Conservation (phyloP, 2,329 filamentous ascomycete genomes). For the Elsinoe batatas region DNA sequence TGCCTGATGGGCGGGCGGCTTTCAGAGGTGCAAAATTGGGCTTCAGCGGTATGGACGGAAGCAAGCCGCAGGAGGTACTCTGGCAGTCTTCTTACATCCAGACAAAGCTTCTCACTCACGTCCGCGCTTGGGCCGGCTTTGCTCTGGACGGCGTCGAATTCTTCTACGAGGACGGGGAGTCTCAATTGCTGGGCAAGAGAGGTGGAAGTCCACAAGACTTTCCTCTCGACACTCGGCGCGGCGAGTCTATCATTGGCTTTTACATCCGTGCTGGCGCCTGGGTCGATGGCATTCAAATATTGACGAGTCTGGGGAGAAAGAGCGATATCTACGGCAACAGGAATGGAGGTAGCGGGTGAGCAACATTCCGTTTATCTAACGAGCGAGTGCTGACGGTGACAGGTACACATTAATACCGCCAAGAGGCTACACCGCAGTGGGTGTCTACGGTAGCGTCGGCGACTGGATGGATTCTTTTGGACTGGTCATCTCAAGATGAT, state of each 20-base stretch:
- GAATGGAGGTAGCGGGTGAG: conserved; percentile 71
- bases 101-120: conserved; percentile 62
- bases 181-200: conserved; percentile 75
- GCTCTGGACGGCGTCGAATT: conserved; percentile 85
- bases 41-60: conserved; percentile 59
- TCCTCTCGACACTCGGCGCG: conserved; percentile 69
- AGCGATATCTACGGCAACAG: conserved; percentile 78
- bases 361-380: conserved; percentile 24
- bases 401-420: conserved; percentile 86
- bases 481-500: conserved; percentile 63
- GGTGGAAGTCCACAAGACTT: conserved; percentile 65
- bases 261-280: conserved; percentile 67
- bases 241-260: conserved; percentile 83
- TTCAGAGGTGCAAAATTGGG: conserved; percentile 70
- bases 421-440: conserved; percentile 77
- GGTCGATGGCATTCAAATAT: conserved; percentile 80
- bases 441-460: conserved; percentile 72
- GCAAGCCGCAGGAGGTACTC: conserved; percentile 60
- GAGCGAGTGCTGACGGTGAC: not conserved
- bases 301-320: conserved; percentile 80
- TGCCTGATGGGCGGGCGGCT: conserved; percentile 64
- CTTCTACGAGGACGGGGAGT: conserved; percentile 76
- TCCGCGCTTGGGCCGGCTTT: conserved; percentile 67
- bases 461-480: conserved; percentile 79
- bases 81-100: conserved; percentile 59